Evolutionary conservation across 1,284 basidiomycete genomes (phyloP).

Genomic region (Lentinula novae-zelandiae): DNA sequence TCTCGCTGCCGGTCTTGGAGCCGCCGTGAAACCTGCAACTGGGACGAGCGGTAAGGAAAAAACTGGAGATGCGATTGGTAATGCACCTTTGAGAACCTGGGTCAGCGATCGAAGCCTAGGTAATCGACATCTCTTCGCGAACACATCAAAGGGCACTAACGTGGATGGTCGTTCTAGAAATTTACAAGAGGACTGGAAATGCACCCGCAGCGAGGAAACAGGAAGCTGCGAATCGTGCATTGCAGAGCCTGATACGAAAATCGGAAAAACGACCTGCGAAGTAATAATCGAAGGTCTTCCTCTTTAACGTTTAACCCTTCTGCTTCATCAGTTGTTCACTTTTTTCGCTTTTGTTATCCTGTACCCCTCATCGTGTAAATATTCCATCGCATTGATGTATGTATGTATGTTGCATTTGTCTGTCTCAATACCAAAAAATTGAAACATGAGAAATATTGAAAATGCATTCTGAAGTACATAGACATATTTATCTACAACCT

Average conservation of each 20-base stretch:
- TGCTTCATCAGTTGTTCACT: too few relatives aligned
- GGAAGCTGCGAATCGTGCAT: slow-evolving; percentile 4
- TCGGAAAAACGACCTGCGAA: not conserved
- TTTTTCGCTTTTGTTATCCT: too few relatives aligned
- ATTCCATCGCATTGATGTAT: not conserved
- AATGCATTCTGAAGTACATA: not conserved
- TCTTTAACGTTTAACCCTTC: too few relatives aligned
- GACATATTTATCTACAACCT: not conserved
- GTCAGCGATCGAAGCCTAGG: slow-evolving; percentile 65
- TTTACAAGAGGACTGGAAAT: slow-evolving; percentile 8
- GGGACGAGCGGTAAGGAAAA: slow-evolving; percentile 15
- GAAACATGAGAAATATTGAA: too few relatives aligned
- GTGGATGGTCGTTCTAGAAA: not conserved
- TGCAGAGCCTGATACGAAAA: not conserved
- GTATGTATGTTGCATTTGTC: not conserved
- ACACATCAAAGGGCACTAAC: not conserved
- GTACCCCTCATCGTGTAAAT: not conserved
- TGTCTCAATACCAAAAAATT: not conserved
- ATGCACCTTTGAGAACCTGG: slow-evolving; percentile 64
- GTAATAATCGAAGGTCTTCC: too few relatives aligned
- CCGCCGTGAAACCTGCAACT: slow-evolving; percentile 23
- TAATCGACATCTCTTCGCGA: slow-evolving; percentile 27
- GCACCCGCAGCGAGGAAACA: slow-evolving; percentile 1
- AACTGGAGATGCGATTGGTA: slow-evolving; percentile 40
- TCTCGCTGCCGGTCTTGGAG: slow-evolving; percentile 68